Evolutionary conservation across 495 filamentous ascomycete species (phyloP).

Genomic region (Xeromyces bisporus): DNA sequence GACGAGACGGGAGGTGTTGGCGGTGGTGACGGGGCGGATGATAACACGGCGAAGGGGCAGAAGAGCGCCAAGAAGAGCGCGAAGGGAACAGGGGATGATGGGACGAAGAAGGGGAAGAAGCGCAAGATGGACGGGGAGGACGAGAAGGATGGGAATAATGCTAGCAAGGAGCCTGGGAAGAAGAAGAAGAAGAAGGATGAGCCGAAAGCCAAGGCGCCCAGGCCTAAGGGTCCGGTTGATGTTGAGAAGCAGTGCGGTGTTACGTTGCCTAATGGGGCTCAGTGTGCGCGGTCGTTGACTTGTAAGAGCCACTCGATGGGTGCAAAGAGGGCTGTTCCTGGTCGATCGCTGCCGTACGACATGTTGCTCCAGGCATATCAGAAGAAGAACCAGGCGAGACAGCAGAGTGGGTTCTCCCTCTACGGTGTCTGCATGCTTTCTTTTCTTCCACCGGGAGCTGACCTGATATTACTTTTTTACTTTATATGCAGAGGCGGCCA

Average conservation of each 20-base stretch:
- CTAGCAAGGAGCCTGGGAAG: conserved; percentile 62
- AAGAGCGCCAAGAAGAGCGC: conserved; percentile 61
- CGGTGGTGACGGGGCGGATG: conserved; percentile 19
- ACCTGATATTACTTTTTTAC: conserved; percentile 1
- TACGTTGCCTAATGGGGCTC: conserved; percentile 61
- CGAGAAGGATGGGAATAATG: no score
- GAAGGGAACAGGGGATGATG: conserved; percentile 43
- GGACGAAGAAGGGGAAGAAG: conserved; percentile 71
- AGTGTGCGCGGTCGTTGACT: conserved; percentile 79
- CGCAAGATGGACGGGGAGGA: conserved; percentile 72
- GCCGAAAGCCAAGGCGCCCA: conserved; percentile 64
- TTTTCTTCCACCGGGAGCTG: neutral
- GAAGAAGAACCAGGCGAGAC: conserved; percentile 96
- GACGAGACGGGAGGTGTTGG: conserved; percentile 29
- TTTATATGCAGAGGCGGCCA: conserved; percentile 52
- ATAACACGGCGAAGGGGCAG: conserved; percentile 27
- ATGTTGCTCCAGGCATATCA: conserved; percentile 87
- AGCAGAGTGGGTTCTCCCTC: conserved; percentile 81
- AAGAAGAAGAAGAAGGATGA: conserved; percentile 92
- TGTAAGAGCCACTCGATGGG: conserved; percentile 98
- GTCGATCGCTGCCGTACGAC: conserved; percentile 83
- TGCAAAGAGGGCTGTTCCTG: conserved; percentile 78
- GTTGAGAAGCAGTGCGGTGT: conserved; percentile 97
- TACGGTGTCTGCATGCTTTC: no score
- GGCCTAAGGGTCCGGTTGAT: conserved; percentile 90